Evolutionary conservation across 1,139 yeast genomes (phyloP).

Genomic region (Candida tropicalis): DNA sequence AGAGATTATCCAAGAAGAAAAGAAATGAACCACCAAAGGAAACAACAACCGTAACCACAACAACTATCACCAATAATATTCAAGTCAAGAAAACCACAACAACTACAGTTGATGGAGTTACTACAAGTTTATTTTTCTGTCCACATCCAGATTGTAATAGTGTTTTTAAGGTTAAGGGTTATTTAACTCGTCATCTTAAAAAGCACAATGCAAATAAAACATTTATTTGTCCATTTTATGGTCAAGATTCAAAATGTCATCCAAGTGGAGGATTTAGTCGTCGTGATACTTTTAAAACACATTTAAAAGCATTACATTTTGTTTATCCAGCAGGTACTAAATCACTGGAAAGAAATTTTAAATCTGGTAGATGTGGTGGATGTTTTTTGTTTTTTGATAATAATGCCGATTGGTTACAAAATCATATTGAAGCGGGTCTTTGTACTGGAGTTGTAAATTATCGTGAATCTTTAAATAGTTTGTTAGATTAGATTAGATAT

Average conservation of each 20-base stretch:
- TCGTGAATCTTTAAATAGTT: slow-evolving; percentile 9
- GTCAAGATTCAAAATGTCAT: slow-evolving; percentile 53
- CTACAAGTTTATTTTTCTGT: slow-evolving; percentile 29
- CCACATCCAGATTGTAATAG: slow-evolving; percentile 40
- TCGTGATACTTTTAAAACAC: slow-evolving; percentile 61
- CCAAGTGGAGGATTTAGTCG: slow-evolving; percentile 63
- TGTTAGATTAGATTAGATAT: neutral
- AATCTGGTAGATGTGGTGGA: slow-evolving; percentile 59
- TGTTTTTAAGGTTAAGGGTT: slow-evolving; percentile 56
- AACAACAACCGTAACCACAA: slow-evolving; percentile 13
- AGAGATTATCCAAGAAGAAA: slow-evolving; percentile 6
- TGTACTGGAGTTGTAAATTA: slow-evolving; percentile 44
- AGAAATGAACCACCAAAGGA: slow-evolving; percentile 1
- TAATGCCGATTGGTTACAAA: slow-evolving; percentile 52
- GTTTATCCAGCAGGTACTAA: slow-evolving; percentile 62
- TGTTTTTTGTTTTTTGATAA: slow-evolving; percentile 53
- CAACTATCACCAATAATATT: slow-evolving; percentile 18
- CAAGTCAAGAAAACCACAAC: slow-evolving; percentile 17
- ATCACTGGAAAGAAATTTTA: slow-evolving; percentile 41
- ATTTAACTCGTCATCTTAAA: slow-evolving; percentile 57
- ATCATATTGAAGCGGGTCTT: slow-evolving; percentile 49
- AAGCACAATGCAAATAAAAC: slow-evolving; percentile 55
- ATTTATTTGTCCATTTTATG: slow-evolving; percentile 56
- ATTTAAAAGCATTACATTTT: slow-evolving; percentile 59
- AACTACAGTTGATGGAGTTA: slow-evolving; percentile 15